Evolutionary conservation across 495 filamentous ascomycete species (phyloP).

Genomic region (Xylaria grammica): DNA sequence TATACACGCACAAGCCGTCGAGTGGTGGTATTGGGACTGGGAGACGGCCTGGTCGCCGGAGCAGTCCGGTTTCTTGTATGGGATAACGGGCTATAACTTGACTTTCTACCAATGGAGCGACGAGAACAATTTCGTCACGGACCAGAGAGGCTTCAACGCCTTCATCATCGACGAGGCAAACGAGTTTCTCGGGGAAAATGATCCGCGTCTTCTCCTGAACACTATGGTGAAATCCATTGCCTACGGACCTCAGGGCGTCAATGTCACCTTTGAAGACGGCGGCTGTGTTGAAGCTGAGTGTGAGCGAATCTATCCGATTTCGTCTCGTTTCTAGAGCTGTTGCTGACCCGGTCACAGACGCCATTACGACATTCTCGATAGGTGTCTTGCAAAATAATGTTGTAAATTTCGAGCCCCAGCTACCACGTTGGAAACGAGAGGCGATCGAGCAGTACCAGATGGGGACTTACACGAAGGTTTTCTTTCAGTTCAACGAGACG

Average conservation of each 20-base stretch:
- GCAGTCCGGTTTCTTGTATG: constrained; percentile 38
- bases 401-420: constrained; percentile 63
- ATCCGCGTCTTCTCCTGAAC: constrained; percentile 64
- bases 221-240: constrained; percentile 63
- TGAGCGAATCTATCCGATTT: constrained; percentile 56
- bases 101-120: constrained; percentile 51
- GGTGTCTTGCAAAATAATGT: constrained; percentile 71
- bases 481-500: constrained; percentile 71
- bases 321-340: constrained; percentile 41
- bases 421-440: constrained; percentile 70
- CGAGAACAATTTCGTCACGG: constrained; percentile 70
- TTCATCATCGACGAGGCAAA: constrained; percentile 67
- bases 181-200: constrained; percentile 62
- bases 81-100: constrained; percentile 40
- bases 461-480: constrained; percentile 81
- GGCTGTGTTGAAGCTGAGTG: constrained; percentile 64
- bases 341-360: constrained; percentile 30
- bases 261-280: constrained; percentile 59
- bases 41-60: constrained; percentile 59
- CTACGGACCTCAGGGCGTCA: constrained; percentile 62
- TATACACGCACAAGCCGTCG: constrained; percentile 62
- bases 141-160: constrained; percentile 70
- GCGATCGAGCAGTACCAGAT: constrained; percentile 71
- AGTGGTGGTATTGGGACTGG: constrained; percentile 64
- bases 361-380: constrained; percentile 49